phyloP scores from a whole-genome alignment of 371 early-diverging fungal genomes.

The Rhizopus sp. region DNA sequence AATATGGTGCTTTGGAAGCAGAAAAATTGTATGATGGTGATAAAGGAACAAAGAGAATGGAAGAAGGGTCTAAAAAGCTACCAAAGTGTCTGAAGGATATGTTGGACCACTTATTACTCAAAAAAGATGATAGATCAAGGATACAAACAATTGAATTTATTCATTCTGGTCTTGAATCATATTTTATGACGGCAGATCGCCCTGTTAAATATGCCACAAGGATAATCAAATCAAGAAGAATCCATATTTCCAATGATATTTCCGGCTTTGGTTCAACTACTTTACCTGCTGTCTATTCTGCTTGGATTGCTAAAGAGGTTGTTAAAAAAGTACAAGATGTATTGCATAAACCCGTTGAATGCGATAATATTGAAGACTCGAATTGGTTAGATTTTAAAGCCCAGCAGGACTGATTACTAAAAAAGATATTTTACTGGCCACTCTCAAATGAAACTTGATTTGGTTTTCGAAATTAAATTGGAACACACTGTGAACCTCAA shows the following conservation, averaged over 20 bases:
- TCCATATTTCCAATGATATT: conserved; percentile 10
- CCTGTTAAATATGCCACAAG: conserved; percentile 8
- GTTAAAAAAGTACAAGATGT: conserved; percentile 5
- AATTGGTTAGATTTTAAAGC: conserved; percentile 18
- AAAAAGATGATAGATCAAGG: conserved; percentile 1
- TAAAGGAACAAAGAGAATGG: conserved; percentile 11
- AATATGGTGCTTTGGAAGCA: conserved; percentile 14
- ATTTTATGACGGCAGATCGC: conserved; percentile 7
- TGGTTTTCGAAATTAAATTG: too few relatives aligned
- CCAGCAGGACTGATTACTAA: too few relatives aligned
- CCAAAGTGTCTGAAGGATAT: conserved; percentile 18
- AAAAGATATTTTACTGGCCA: too few relatives aligned
- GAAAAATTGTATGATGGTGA: conserved; percentile 12
- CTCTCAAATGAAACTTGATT: too few relatives aligned
- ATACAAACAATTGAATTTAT: conserved; percentile 13
- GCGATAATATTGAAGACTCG: conserved; percentile 5
- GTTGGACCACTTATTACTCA: conserved; percentile 13
- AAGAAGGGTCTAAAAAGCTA: conserved; percentile 11
- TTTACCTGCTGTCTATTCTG: conserved; percentile 15
- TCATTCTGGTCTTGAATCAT: conserved; percentile 13
- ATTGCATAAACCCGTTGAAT: background rate
- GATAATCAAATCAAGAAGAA: conserved; percentile 1
- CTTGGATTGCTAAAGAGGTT: conserved; percentile 17
- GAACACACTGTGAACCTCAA: too few relatives aligned
- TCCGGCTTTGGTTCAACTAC: conserved; percentile 11